A percentile compares a stretch with the other conserved stretches of the same genome.
Conservation (phyloP, 345 rosid species). For the Melaleuca quinquenervia region DNA sequence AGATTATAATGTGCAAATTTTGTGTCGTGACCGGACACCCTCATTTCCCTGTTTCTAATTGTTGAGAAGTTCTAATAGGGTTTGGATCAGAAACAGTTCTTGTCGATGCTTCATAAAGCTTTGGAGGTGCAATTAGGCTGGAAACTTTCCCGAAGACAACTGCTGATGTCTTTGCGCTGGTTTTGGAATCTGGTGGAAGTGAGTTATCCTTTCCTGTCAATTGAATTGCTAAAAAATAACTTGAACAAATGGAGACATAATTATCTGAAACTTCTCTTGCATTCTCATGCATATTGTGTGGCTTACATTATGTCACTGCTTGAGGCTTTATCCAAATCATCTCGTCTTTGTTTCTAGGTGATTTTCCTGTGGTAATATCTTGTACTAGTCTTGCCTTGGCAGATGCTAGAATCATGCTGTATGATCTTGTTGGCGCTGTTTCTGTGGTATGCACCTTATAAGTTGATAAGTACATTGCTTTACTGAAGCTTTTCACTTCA, state of each 20-base stretch:
- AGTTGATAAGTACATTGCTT: background rate
- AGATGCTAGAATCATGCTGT: constrained; percentile 94
- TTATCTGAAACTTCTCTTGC: background rate
- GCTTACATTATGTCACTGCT: background rate
- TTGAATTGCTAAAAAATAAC: background rate
- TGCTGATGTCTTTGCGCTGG: constrained; percentile 88
- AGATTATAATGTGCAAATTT: background rate
- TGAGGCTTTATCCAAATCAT: background rate
- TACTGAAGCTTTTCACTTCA: background rate
- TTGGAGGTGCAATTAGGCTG: constrained; percentile 71
- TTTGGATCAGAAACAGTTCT: constrained; percentile 63
- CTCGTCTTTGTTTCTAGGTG: constrained; percentile 42
- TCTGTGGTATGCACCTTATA: constrained; percentile 53
- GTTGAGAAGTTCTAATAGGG: constrained; percentile 32
- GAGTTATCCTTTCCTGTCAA: constrained; percentile 18
- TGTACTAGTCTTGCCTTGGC: constrained; percentile 98
- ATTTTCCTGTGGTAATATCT: constrained; percentile 77
- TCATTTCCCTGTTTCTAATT: background rate
- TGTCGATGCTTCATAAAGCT: constrained; percentile 90
- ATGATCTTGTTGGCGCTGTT: constrained; percentile 86
- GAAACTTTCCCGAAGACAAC: constrained; percentile 94
- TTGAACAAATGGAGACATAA: background rate
- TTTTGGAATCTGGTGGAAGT: constrained; percentile 97
- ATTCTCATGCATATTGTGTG: background rate
- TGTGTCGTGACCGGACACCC: background rate